Conservation (phyloP, 2,329 filamentous ascomycete species). For the Aureobasidium sp. region DNA sequence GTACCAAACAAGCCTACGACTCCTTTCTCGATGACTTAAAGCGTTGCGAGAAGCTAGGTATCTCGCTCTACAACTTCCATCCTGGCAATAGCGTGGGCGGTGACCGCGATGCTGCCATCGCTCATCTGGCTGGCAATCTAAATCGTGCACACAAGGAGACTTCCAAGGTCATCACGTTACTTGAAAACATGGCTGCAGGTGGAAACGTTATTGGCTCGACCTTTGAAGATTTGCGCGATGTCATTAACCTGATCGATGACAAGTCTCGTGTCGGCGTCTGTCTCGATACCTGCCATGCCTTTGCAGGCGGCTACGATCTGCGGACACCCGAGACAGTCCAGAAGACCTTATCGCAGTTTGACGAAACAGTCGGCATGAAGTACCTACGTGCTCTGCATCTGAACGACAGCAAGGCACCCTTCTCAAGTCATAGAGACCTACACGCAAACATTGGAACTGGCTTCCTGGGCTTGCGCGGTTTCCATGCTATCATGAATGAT, state of each 20-base stretch:
- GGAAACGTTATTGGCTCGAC: constrained; percentile 81
- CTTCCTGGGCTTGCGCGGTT: constrained; percentile 82
- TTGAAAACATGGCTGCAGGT: constrained; percentile 92
- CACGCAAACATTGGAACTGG: constrained; percentile 96
- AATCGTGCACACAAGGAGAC: constrained; percentile 70
- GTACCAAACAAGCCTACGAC: constrained; percentile 77
- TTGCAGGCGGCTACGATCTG: constrained; percentile 89
- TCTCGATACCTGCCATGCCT: constrained; percentile 93
- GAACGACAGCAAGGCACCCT: constrained; percentile 91
- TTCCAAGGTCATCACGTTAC: constrained; percentile 69
- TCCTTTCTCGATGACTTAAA: constrained; percentile 82
- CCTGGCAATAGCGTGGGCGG: constrained; percentile 71
- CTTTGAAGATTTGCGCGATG: constrained; percentile 79
- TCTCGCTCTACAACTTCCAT: constrained; percentile 95
- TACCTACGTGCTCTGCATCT: constrained; percentile 84
- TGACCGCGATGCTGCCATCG: constrained; percentile 61
- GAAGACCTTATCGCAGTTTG: constrained; percentile 67
- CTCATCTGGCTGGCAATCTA: constrained; percentile 71
- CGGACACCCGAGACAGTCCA: constrained; percentile 66
- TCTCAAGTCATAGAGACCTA: constrained; percentile 73
- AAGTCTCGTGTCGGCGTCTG: constrained; percentile 86
- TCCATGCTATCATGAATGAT: constrained; percentile 86
- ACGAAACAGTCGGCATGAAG: constrained; percentile 64
- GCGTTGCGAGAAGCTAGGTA: constrained; percentile 78
- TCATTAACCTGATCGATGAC: constrained; percentile 72